phyloP scores from a whole-genome alignment of 441 rosid species.

The Geranium incanum region DNA sequence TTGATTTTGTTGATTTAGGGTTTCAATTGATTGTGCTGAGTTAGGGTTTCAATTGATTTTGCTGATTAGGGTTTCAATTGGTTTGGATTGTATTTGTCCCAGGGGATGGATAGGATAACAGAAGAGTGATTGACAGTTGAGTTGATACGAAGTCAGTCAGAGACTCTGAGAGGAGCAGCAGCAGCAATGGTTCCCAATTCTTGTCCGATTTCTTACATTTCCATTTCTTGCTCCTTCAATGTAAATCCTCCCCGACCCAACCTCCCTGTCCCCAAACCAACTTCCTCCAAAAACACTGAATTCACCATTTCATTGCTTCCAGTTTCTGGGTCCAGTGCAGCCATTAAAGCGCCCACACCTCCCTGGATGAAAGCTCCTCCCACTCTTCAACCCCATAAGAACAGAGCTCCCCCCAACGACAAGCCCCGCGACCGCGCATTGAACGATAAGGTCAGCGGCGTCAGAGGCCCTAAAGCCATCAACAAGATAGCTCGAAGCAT shows the following conservation, averaged over 20 bases:
- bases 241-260: slow-evolving; percentile 15
- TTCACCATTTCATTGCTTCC: slow-evolving; percentile 19
- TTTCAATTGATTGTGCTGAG: too few relatives aligned
- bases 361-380: slow-evolving; percentile 72
- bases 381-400: slow-evolving; percentile 42
- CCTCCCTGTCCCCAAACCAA: too few relatives aligned
- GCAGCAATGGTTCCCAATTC: neutral
- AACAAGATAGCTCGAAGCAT: slow-evolving; percentile 46
- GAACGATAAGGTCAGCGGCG: slow-evolving; percentile 55
- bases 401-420: slow-evolving; percentile 28
- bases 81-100: too few relatives aligned
- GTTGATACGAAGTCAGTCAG: too few relatives aligned
- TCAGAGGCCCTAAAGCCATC: slow-evolving; percentile 60
- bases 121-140: too few relatives aligned
- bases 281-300: slow-evolving; percentile 12
- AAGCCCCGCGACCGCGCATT: slow-evolving; percentile 46
- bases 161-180: too few relatives aligned
- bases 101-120: too few relatives aligned
- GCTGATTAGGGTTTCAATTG: too few relatives aligned
- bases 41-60: too few relatives aligned
- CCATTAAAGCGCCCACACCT: slow-evolving; percentile 48
- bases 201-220: neutral
- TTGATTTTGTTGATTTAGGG: too few relatives aligned
- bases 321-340: slow-evolving; percentile 22
- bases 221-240: neutral